Percentiles rank a stretch among this genome's conserved stretches.
These are phyloP conservation scores for Sporopachydermia quercuum DNA, from an alignment of 805 yeast species.

Conservation along the genomic window DNA sequence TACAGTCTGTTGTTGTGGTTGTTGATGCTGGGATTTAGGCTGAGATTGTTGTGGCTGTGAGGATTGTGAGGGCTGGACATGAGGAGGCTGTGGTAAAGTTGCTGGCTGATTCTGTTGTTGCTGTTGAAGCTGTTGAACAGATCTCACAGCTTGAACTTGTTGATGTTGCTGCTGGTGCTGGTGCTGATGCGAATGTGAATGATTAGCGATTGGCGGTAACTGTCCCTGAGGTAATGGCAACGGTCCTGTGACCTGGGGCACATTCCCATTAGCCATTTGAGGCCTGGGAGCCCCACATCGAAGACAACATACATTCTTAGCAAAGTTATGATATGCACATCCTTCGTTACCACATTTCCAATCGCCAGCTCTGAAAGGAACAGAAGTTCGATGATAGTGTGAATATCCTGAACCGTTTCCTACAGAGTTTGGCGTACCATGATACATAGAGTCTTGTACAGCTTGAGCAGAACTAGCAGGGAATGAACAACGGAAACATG, in stretches of 20 bases:
- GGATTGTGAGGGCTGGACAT: not conserved
- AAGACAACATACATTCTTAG: constrained; percentile 74
- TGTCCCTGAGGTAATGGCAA: not conserved
- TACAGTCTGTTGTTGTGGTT: constrained; percentile 2
- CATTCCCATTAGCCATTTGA: not conserved
- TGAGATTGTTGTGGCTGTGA: not conserved
- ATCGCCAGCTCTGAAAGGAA: constrained; percentile 95
- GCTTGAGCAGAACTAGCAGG: constrained; percentile 67
- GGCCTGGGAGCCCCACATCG: constrained; percentile 71
- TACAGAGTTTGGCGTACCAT: constrained; percentile 4
- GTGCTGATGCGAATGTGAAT: constrained; percentile 1
- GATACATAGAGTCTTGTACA: constrained; percentile 41
- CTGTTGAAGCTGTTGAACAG: constrained; percentile 14
- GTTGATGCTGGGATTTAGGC: constrained; percentile 5
- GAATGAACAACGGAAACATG: constrained; percentile 85
- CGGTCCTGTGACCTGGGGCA: not conserved
- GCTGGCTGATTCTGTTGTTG: not conserved
- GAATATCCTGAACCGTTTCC: constrained; percentile 9
- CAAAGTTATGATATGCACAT: constrained; percentile 84
- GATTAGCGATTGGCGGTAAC: not conserved
- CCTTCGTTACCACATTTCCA: constrained; percentile 79
- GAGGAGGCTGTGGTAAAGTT: constrained; percentile 5
- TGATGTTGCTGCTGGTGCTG: constrained; percentile 1
- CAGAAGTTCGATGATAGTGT: constrained; percentile 29
- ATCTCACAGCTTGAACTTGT: constrained; percentile 15